Conservation (phyloP, 805 yeast genomes). For the Candida manassasensis region DNA sequence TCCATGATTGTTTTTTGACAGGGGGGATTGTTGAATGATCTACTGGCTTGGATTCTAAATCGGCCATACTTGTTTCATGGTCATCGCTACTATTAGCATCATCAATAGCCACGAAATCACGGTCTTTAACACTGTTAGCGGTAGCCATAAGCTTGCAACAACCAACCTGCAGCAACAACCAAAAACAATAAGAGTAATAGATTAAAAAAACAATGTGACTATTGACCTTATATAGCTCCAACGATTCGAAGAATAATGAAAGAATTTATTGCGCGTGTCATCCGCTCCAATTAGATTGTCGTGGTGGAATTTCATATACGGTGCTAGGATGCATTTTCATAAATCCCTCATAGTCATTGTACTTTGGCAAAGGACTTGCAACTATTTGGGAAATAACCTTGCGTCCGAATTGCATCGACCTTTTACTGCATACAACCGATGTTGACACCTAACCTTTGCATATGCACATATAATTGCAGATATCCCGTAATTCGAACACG, state of each 20-base stretch:
- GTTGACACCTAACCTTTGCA: too few relatives aligned
- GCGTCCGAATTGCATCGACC: too few relatives aligned
- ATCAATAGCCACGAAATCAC: slow-evolving; percentile 1
- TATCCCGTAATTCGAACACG: too few relatives aligned
- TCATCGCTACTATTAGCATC: background rate
- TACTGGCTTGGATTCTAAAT: slow-evolving; percentile 6
- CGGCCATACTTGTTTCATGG: slow-evolving; percentile 4
- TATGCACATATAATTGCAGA: too few relatives aligned
- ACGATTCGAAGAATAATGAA: background rate
- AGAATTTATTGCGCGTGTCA: background rate
- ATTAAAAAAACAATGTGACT: background rate
- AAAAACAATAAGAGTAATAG: background rate
- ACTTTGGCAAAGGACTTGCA: too few relatives aligned
- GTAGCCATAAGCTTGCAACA: background rate
- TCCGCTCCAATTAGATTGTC: background rate
- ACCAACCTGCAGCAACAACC: background rate
- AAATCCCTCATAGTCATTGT: slow-evolving; percentile 2
- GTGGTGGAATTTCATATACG: background rate
- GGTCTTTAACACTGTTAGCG: background rate
- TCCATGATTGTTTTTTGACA: slow-evolving; percentile 15
- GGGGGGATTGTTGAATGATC: background rate
- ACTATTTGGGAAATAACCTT: too few relatives aligned
- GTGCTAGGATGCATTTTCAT: background rate
- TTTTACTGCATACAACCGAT: too few relatives aligned
- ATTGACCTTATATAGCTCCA: background rate